Percentiles rank a stretch among this genome's conserved stretches.
Evolutionary conservation across 164 flowering plant species (phyloP).

Genomic region (Magnolia sinica): DNA sequence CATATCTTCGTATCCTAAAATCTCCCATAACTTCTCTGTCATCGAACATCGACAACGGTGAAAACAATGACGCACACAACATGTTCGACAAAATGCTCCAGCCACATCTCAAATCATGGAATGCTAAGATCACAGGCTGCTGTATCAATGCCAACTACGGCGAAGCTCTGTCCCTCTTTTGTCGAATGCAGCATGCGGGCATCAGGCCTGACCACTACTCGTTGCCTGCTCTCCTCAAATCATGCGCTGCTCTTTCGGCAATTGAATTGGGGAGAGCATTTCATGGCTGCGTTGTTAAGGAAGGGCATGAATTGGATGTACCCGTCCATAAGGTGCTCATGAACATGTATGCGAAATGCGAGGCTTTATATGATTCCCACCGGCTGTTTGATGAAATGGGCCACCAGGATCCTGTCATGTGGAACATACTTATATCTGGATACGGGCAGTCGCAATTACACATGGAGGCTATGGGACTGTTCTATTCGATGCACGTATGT

Average conservation of each 20-base stretch:
- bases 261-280: slow-evolving; percentile 45
- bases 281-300: slow-evolving; percentile 48
- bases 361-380: slow-evolving; percentile 39
- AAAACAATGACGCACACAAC: neutral
- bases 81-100: slow-evolving; percentile 13
- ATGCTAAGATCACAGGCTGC: slow-evolving; percentile 9
- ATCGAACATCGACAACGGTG: neutral
- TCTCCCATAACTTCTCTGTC: neutral
- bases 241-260: slow-evolving; percentile 45
- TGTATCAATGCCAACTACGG: slow-evolving; percentile 13
- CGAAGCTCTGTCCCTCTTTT: slow-evolving; percentile 15
- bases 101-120: slow-evolving; percentile 15
- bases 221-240: slow-evolving; percentile 51
- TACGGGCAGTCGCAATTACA: slow-evolving; percentile 31
- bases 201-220: slow-evolving; percentile 27
- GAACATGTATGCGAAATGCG: slow-evolving; percentile 79
- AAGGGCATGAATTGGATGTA: slow-evolving; percentile 43
- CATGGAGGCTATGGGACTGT: slow-evolving; percentile 41
- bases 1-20: neutral
- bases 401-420: slow-evolving; percentile 47
- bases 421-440: slow-evolving; percentile 76
- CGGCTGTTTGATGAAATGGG: slow-evolving; percentile 40
- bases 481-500: slow-evolving; percentile 35
- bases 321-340: slow-evolving; percentile 54
- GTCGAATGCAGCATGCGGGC: slow-evolving; percentile 1